Evolutionary conservation across 2,329 filamentous ascomycete species (phyloP).

Genomic region (Cercospora sp.): DNA sequence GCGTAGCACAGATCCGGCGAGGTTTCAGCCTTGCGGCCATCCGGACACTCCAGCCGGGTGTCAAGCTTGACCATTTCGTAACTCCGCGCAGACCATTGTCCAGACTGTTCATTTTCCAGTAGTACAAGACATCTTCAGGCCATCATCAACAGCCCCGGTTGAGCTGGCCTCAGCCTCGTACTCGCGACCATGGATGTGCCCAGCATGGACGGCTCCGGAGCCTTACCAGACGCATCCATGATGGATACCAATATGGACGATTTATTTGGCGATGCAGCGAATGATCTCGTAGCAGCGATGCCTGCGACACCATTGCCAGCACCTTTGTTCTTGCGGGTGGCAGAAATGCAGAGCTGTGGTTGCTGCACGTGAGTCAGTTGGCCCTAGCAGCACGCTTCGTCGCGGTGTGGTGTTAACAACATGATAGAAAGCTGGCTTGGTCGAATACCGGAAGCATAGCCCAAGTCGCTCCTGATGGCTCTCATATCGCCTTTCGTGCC

Average conservation of each 20-base stretch:
- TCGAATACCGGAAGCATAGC: constrained; percentile 85
- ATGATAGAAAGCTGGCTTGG: constrained; percentile 75
- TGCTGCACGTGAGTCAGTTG: constrained; percentile 72
- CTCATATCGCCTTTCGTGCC: constrained; percentile 69
- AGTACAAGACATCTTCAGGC: neutral
- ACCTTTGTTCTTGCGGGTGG: constrained; percentile 69
- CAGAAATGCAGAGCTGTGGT: constrained; percentile 72
- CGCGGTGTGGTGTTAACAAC: constrained; percentile 13
- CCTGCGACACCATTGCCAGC: constrained; percentile 52
- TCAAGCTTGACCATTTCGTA: neutral
- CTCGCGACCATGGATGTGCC: constrained; percentile 20
- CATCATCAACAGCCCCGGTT: neutral
- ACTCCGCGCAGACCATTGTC: neutral
- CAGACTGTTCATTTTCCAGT: neutral
- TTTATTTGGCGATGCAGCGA: constrained; percentile 68
- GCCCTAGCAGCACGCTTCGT: neutral
- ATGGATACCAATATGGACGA: constrained; percentile 57
- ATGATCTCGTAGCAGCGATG: constrained; percentile 55
- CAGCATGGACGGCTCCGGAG: constrained; percentile 23
- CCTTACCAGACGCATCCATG: constrained; percentile 27
- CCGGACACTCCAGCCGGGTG: neutral
- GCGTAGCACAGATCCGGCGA: neutral
- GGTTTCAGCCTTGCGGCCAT: neutral
- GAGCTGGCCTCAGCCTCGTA: neutral
- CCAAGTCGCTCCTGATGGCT: constrained; percentile 71